Conservation (phyloP, 2,329 filamentous ascomycete genomes). For the Thielaviopsis punctulata region DNA sequence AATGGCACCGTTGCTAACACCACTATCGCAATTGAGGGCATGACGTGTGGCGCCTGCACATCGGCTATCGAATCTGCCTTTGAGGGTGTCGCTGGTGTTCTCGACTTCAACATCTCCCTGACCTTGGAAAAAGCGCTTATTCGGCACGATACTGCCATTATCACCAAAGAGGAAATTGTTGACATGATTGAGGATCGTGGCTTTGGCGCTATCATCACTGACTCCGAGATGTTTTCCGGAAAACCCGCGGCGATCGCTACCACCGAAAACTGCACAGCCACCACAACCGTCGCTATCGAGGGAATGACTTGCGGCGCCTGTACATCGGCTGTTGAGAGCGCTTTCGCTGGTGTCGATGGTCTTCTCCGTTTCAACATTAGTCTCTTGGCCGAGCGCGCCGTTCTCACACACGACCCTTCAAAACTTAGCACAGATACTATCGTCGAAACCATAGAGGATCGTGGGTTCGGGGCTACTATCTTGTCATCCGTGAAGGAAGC, state of each 20-base stretch:
- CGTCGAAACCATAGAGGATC: conserved; percentile 67
- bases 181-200: conserved; percentile 54
- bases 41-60: conserved; percentile 84
- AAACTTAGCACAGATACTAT: conserved; percentile 60
- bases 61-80: conserved; percentile 71
- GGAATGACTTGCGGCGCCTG: conserved; percentile 98
- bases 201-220: conserved; percentile 64
- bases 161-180: conserved; percentile 35
- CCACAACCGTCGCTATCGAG: conserved; percentile 75
- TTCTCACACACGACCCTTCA: conserved; percentile 64
- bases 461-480: conserved; percentile 75
- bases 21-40: conserved; percentile 64
- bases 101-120: conserved; percentile 64
- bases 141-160: conserved; percentile 49
- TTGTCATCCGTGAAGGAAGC: conserved; percentile 54
- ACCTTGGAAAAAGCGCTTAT: conserved; percentile 74
- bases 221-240: conserved; percentile 37
- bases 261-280: conserved; percentile 29
- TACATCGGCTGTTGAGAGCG: conserved; percentile 75
- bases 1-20: conserved; percentile 37
- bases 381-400: conserved; percentile 76
- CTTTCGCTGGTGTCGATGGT: conserved; percentile 61
- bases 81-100: conserved; percentile 55
- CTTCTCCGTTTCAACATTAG: conserved; percentile 87
- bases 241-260: conserved; percentile 13